Percentiles rank a stretch among this genome's conserved stretches.
These are phyloP conservation scores for Candida labiduridarum DNA, from an alignment of 1,139 yeast species.

Conservation along the genomic window DNA sequence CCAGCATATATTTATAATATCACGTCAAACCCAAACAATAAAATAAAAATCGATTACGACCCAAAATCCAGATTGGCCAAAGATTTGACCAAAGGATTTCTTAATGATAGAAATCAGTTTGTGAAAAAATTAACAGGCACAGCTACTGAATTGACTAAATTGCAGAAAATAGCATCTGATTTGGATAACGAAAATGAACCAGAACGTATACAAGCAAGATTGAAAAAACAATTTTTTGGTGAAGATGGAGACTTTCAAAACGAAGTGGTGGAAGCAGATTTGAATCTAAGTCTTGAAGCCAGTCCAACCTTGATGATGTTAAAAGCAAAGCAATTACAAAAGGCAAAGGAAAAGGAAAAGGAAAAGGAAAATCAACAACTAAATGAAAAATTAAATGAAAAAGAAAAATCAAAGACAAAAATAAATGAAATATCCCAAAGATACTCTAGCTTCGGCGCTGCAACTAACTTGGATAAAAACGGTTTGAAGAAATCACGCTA, in stretches of 20 bases:
- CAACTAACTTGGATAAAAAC: constrained; percentile 10
- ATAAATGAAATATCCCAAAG: background rate
- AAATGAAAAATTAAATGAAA: constrained; percentile 20
- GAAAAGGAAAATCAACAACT: constrained; percentile 8
- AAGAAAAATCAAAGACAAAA: constrained; percentile 25
- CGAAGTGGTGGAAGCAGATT: constrained; percentile 36
- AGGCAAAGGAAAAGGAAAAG: constrained; percentile 24
- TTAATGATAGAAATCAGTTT: constrained; percentile 55
- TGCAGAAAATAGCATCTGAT: constrained; percentile 60
- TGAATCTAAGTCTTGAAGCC: constrained; percentile 51
- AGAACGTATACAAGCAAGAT: constrained; percentile 17
- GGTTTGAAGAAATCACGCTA: constrained; percentile 26
- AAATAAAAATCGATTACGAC: constrained; percentile 40
- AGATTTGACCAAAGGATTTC: constrained; percentile 47
- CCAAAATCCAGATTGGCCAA: constrained; percentile 59
- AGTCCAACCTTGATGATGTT: constrained; percentile 61
- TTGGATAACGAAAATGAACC: constrained; percentile 26
- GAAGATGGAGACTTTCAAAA: constrained; percentile 14
- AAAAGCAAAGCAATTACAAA: constrained; percentile 40
- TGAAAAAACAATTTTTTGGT: constrained; percentile 11
- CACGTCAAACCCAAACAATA: constrained; percentile 14
- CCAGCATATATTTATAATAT: constrained; percentile 43
- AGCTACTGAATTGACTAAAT: constrained; percentile 48
- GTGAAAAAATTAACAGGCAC: constrained; percentile 55
- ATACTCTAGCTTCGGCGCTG: background rate